Evolutionary conservation across 768 basidiomycete genomes (phyloP).

Genomic region (Trametes sanguinea): DNA sequence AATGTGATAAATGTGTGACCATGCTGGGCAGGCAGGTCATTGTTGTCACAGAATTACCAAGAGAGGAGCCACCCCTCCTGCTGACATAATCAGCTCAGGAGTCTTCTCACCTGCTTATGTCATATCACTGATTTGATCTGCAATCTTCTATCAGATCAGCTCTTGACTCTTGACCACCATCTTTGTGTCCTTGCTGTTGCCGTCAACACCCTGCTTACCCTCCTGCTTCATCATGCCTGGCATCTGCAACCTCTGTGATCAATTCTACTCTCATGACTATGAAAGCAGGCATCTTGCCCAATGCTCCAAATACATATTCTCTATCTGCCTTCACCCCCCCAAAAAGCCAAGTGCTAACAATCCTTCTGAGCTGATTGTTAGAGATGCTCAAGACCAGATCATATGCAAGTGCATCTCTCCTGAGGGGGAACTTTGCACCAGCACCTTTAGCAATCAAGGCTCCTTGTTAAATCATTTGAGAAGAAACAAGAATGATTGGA

Average conservation of each 20-base stretch:
- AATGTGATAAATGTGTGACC: no score
- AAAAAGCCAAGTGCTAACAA: neutral
- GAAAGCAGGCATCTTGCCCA: neutral
- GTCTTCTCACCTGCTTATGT: no score
- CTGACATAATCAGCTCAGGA: no score
- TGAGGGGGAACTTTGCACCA: neutral
- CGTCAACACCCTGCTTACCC: no score
- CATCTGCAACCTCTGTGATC: neutral
- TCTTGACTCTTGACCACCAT: slow-evolving; percentile 3
- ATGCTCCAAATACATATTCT: neutral
- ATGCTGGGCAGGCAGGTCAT: no score
- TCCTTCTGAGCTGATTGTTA: no score
- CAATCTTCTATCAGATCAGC: no score
- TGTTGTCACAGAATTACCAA: no score
- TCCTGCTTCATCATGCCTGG: neutral
- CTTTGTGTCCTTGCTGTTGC: no score
- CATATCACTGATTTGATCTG: no score
- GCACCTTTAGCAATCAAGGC: neutral
- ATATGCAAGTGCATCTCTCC: slow-evolving; percentile 4
- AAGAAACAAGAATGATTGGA: no score
- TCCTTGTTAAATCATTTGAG: neutral
- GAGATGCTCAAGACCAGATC: neutral
- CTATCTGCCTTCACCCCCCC: neutral
- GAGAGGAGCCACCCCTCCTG: no score
- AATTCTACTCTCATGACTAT: neutral